phyloP scores from a whole-genome alignment of 768 basidiomycete genomes.

The Trichaptum fuscoviolaceum region DNA sequence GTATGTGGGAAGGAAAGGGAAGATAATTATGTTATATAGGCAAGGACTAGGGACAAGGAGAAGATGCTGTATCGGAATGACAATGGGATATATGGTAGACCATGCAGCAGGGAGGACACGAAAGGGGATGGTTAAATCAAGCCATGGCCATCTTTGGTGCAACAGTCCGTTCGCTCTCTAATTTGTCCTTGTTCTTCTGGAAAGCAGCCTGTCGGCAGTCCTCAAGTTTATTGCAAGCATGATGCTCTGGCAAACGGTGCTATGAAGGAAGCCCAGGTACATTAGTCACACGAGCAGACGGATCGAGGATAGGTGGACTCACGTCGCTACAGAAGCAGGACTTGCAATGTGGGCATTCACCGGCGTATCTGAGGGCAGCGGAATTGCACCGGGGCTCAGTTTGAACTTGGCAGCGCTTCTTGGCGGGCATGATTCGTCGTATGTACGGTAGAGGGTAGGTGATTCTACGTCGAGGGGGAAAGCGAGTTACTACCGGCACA shows the following conservation, averaged over 20 bases:
- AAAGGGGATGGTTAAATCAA: conserved; percentile 28
- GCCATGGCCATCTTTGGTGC: conserved; percentile 83
- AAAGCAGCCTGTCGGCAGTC: conserved; percentile 86
- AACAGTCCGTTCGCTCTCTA: conserved; percentile 85
- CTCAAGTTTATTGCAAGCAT: conserved; percentile 77
- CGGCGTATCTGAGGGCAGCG: conserved; percentile 78
- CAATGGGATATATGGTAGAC: conserved; percentile 7
- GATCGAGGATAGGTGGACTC: conserved; percentile 33
- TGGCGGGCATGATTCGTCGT: conserved; percentile 55
- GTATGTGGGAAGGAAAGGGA: not conserved
- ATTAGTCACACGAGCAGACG: conserved; percentile 25
- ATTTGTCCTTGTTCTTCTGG: conserved; percentile 79
- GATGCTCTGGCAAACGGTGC: conserved; percentile 89
- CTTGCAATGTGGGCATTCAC: conserved; percentile 78
- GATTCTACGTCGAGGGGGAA: not conserved
- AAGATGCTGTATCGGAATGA: not conserved
- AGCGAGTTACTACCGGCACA: not conserved
- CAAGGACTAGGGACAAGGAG: not conserved
- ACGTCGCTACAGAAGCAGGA: conserved; percentile 61
- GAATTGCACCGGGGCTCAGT: conserved; percentile 59
- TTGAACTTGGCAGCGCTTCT: conserved; percentile 82
- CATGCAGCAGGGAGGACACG: conserved; percentile 4
- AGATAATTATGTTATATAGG: not conserved
- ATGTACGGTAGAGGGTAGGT: not conserved
- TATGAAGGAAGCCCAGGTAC: conserved; percentile 25